Conservation (phyloP, 1,139 yeast genomes). For the Magnusiomyces sp. region DNA sequence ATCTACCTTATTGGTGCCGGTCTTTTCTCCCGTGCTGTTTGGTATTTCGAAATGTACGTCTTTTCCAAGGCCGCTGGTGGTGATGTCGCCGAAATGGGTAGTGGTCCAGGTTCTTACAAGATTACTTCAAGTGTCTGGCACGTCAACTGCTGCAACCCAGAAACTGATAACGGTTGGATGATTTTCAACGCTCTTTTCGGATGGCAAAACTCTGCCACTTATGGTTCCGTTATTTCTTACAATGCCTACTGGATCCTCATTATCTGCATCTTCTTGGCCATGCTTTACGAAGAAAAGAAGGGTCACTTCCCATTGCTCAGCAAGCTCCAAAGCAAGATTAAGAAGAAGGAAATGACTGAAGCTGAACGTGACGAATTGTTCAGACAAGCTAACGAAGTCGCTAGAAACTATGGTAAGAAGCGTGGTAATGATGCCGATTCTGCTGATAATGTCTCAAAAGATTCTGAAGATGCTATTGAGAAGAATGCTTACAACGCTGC, state of each 20-base stretch:
- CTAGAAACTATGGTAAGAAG: conserved; percentile 13
- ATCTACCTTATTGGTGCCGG: conserved; percentile 85
- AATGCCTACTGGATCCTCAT: conserved; percentile 66
- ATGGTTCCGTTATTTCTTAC: conserved; percentile 80
- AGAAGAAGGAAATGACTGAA: conserved; percentile 22
- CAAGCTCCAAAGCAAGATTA: conserved; percentile 21
- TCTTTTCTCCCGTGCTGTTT: conserved; percentile 77
- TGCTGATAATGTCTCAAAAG: too few species aligned
- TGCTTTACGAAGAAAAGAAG: conserved; percentile 50
- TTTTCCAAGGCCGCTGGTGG: conserved; percentile 67
- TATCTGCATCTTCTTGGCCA: conserved; percentile 42
- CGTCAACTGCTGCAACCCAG: conserved; percentile 93
- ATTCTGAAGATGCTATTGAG: too few species aligned
- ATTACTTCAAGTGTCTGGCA: conserved; percentile 80
- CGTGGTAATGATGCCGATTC: too few species aligned
- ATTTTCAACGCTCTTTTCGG: conserved; percentile 84
- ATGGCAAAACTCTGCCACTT: conserved; percentile 94
- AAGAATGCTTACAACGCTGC: too few species aligned
- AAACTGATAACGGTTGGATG: conserved; percentile 89
- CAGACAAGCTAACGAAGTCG: conserved; percentile 25
- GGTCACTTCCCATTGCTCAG: conserved; percentile 27
- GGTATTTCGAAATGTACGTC: conserved; percentile 75
- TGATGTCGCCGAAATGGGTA: conserved; percentile 82
- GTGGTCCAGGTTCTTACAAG: conserved; percentile 93
- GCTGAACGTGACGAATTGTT: conserved; percentile 28